Evolutionary conservation across 202 grass and related monocot genomes (phyloP).

Genomic region (Bolboschoenoplectus hybrid): DNA sequence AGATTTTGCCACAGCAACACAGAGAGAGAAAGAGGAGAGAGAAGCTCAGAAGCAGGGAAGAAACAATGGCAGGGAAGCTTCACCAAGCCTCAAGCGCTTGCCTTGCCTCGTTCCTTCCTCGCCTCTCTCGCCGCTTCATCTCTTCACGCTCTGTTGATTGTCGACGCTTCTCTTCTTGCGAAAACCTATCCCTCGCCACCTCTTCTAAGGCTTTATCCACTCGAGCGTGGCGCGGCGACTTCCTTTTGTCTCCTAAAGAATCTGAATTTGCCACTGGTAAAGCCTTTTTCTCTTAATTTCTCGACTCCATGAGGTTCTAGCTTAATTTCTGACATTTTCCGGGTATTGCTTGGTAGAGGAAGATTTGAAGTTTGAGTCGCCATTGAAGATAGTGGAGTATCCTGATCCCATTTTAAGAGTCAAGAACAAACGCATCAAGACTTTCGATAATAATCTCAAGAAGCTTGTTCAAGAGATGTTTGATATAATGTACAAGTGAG

Average conservation of each 20-base stretch:
- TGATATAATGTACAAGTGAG: slow-evolving; percentile 98
- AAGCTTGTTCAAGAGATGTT: slow-evolving; percentile 83
- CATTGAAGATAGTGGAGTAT: slow-evolving; percentile 86
- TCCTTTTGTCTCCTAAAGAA: slow-evolving; percentile 45
- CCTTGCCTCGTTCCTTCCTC: slow-evolving; percentile 36
- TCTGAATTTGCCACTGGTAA: slow-evolving; percentile 72
- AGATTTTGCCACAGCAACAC: slow-evolving; percentile 15
- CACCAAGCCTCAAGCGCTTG: slow-evolving; percentile 35
- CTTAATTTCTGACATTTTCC: slow-evolving; percentile 20
- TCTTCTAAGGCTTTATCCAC: slow-evolving; percentile 40
- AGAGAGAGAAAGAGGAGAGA: slow-evolving; percentile 3
- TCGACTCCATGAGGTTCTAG: neutral
- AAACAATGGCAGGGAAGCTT: slow-evolving; percentile 46
- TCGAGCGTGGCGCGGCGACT: slow-evolving; percentile 53
- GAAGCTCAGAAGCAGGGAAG: neutral
- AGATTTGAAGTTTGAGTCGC: slow-evolving; percentile 75
- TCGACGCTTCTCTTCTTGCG: slow-evolving; percentile 40
- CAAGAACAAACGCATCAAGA: slow-evolving; percentile 81
- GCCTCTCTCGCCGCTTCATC: slow-evolving; percentile 19
- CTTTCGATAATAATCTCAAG: slow-evolving; percentile 71
- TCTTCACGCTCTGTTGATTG: neutral
- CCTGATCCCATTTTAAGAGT: slow-evolving; percentile 74
- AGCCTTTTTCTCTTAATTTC: neutral
- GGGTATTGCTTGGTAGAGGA: slow-evolving; percentile 50
- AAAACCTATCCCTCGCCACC: slow-evolving; percentile 25